Base-by-base conservation (phyloP, 2,329 filamentous ascomycete genomes). In the Meredithiella fracta region DNA sequence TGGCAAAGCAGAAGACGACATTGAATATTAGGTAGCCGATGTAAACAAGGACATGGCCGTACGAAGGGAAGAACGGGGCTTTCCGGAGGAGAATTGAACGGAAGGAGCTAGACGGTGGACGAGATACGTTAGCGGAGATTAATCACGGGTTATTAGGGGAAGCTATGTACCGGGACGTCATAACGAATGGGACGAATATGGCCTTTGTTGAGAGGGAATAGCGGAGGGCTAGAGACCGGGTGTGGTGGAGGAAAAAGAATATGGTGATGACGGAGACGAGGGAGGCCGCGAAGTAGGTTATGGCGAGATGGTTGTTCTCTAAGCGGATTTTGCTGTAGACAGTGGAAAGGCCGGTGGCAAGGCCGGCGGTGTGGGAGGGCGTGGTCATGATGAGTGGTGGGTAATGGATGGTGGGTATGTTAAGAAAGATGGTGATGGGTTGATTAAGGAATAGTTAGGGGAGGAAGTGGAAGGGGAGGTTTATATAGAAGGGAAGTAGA, bases 161-260 rank as follows among this genome's bases (percentile, higher is more conserved):
- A 15, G 8, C 11, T 40, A 26, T 56, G 22, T 49, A 55, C 53
- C 53, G 42, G n/a, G 53, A 50, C 7, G 34, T 38, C 8, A 51
- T 34, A 68, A 68, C 63, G 1, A 82, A 63, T 0, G 75, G 72
- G 0, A 78, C 79, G 51, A 70, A 54, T 2, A 25, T n/a, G 11
- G 25, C 17, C 15, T 54, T 31, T 1, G 26, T 73, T 1, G 78
- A 77, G 1, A 75, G 79, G 55, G 80, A 72, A 20, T 81, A 64
- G 59, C 80, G 73, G 8, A 82, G 67, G 55, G 58, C 56, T 26
- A 59, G 9, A 3, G 56, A 42, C 20, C 61, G 59, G 31, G 29
- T 55, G 15, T 60, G 55, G 40, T 58, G 53, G 31, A 59, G 31
- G 11, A 60, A 29, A 38, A 60, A 29, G 38, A 61, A 60, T 37